These are phyloP conservation scores for Colletotrichum godetiae DNA, from an alignment of 2,329 filamentous ascomycete species.

Conservation along the genomic window DNA sequence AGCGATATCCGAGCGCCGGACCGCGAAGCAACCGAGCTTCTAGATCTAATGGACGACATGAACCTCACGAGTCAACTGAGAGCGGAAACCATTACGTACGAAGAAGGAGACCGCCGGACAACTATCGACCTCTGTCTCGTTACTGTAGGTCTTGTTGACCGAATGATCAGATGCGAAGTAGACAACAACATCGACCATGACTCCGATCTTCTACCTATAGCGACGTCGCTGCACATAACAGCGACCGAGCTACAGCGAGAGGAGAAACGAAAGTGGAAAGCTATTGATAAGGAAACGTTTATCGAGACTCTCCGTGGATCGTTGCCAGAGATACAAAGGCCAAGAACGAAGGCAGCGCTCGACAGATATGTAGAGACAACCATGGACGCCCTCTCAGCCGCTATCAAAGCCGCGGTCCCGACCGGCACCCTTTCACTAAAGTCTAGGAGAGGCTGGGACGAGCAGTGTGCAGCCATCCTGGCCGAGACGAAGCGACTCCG, in stretches of 20 bases:
- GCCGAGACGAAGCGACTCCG: not conserved
- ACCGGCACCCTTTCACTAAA: not conserved
- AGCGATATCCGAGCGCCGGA: no score
- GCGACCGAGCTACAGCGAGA: not conserved
- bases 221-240: not conserved
- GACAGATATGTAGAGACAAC: conserved; percentile 1
- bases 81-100: no score
- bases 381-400: not conserved
- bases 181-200: not conserved
- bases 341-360: not conserved
- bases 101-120: not conserved
- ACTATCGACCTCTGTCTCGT: conserved; percentile 2
- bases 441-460: no score
- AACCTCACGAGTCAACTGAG: no score
- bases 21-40: no score
- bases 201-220: conserved; percentile 1
- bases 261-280: no score
- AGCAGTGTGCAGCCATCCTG: no score
- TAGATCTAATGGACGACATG: no score
- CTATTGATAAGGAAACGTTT: not conserved
- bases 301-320: not conserved
- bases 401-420: not conserved
- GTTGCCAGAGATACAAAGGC: not conserved
- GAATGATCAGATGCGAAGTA: not conserved
- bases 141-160: not conserved